Conservation (phyloP, 1,284 basidiomycete species). For the Trichosporon ovoides region DNA sequence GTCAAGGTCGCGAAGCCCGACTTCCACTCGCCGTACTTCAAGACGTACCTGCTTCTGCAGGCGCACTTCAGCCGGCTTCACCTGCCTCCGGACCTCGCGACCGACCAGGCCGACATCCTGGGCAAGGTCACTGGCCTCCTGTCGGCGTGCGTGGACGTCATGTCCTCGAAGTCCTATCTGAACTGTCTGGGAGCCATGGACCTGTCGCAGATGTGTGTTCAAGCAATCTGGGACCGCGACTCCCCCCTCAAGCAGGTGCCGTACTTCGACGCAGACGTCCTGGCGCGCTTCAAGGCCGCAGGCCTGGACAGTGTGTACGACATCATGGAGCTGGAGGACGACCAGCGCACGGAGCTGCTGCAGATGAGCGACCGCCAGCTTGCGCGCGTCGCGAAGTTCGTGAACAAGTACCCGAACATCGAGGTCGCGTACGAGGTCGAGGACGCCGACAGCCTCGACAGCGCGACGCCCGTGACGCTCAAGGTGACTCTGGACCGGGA, state of each 20-base stretch:
- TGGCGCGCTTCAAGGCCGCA: conserved; percentile 77
- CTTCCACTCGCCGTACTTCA: conserved; percentile 93
- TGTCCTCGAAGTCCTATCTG: conserved; percentile 93
- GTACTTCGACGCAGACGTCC: conserved; percentile 81
- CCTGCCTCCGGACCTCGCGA: conserved; percentile 85
- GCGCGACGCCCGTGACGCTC: conserved; percentile 74
- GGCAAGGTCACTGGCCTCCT: conserved; percentile 85
- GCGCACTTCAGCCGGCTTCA: conserved; percentile 92
- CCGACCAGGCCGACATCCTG: conserved; percentile 80
- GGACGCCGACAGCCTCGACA: conserved; percentile 71
- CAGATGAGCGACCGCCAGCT: conserved; percentile 83
- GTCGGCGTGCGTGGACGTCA: conserved; percentile 93
- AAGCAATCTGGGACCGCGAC: conserved; percentile 96
- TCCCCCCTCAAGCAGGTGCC: conserved; percentile 92
- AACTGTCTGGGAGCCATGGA: conserved; percentile 97
- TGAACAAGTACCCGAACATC: conserved; percentile 88
- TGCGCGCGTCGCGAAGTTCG: conserved; percentile 75
- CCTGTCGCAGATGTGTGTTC: conserved; percentile 97
- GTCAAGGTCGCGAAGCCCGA: conserved; percentile 84
- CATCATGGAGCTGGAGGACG: conserved; percentile 94
- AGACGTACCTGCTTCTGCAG: conserved; percentile 92
- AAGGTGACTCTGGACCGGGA: conserved; percentile 76
- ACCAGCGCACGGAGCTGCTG: conserved; percentile 71
- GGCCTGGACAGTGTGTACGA: conserved; percentile 85
- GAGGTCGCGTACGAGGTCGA: conserved; percentile 76